Conservation (phyloP, 129 eudicot genomes). For the Helianthus tuberosus region DNA sequence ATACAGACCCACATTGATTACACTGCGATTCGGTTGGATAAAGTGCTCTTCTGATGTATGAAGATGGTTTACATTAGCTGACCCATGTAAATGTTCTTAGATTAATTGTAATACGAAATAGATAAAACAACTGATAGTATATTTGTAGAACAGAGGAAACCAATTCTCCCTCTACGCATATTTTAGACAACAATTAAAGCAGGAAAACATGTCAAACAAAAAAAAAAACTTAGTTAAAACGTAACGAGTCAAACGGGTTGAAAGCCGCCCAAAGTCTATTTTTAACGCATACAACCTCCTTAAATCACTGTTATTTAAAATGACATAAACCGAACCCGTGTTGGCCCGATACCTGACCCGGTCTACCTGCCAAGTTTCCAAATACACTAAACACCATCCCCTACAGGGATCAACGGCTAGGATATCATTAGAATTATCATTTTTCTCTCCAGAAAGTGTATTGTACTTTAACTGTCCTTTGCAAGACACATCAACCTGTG, state of each 20-base stretch:
- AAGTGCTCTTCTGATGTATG: neutral
- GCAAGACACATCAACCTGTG: neutral
- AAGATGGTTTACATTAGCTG: neutral
- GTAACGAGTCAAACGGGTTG: neutral
- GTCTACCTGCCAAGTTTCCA: too few relatives aligned
- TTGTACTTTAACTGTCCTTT: neutral
- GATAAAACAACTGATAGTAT: too few relatives aligned
- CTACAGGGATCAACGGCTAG: neutral
- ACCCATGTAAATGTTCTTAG: too few relatives aligned
- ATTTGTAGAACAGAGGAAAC: neutral
- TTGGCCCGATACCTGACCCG: too few relatives aligned
- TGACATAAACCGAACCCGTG: too few relatives aligned
- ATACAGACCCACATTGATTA: neutral
- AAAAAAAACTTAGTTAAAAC: too few relatives aligned
- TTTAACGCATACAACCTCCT: too few relatives aligned
- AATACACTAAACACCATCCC: too few relatives aligned
- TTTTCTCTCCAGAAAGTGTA: neutral
- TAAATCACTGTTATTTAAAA: too few relatives aligned
- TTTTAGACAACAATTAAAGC: neutral
- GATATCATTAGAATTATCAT: neutral
- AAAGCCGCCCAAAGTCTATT: neutral
- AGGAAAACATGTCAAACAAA: too few relatives aligned
- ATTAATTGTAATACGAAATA: neutral
- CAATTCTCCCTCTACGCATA: neutral
- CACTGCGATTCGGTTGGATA: neutral